These are phyloP conservation scores for Fraxinus baroniana DNA, from an alignment of 305 asterid species.

Conservation along the genomic window DNA sequence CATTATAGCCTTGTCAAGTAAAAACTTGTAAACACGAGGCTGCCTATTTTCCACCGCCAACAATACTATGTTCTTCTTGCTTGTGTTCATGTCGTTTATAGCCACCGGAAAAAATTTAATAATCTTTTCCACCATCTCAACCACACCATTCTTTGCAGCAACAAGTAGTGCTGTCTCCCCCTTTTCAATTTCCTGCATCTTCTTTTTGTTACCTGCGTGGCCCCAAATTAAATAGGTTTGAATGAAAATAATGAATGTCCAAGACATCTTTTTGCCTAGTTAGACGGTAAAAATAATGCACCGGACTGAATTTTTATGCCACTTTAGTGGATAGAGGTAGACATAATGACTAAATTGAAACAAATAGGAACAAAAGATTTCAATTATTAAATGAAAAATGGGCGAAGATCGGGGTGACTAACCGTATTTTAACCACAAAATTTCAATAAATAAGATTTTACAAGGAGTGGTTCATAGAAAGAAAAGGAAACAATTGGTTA, in stretches of 20 bases:
- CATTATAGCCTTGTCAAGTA: background rate
- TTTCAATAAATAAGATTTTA: background rate
- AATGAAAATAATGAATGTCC: background rate
- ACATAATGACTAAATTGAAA: background rate
- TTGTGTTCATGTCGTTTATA: constrained; percentile 28
- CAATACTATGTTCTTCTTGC: constrained; percentile 25
- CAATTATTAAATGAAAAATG: background rate
- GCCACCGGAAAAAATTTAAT: constrained; percentile 23
- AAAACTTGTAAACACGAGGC: constrained; percentile 20
- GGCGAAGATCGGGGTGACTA: background rate
- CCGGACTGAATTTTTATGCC: background rate
- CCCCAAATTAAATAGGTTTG: background rate
- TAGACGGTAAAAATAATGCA: background rate
- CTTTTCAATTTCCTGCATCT: background rate
- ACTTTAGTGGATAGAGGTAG: background rate
- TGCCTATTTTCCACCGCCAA: constrained; percentile 30
- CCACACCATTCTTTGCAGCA: constrained; percentile 31
- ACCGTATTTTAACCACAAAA: background rate
- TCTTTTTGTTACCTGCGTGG: background rate
- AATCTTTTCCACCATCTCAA: constrained; percentile 22
- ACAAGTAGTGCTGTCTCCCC: constrained; percentile 9
- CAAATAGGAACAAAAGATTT: background rate
- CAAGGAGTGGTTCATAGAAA: background rate
- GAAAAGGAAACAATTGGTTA: background rate
- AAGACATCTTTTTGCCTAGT: background rate